A percentile compares a stretch with the other conserved stretches of the same genome.
These are phyloP conservation scores for Saccharomycopsis schoenii DNA, from an alignment of 805 yeast genomes.

Conservation along the genomic window DNA sequence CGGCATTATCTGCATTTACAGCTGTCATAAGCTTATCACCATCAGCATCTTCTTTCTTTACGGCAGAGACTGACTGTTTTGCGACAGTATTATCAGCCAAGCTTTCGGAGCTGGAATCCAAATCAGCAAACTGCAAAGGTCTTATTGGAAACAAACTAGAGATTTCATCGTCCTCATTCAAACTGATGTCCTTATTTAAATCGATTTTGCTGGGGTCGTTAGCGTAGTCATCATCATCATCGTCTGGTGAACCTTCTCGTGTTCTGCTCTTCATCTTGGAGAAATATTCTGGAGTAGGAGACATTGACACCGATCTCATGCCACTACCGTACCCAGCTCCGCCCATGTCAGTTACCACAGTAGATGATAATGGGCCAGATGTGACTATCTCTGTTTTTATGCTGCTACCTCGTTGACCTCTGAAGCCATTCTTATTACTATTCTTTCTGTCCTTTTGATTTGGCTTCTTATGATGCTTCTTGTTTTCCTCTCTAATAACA, in stretches of 20 bases:
- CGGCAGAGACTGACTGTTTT: background rate
- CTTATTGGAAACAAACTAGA: slow-evolving; percentile 33
- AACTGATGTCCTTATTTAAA: slow-evolving; percentile 33
- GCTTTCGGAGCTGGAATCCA: background rate
- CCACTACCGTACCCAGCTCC: background rate
- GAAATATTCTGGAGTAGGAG: slow-evolving; percentile 30
- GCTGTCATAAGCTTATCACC: background rate
- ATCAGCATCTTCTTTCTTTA: slow-evolving; percentile 1
- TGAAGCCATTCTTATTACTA: slow-evolving; percentile 30
- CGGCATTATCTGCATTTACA: slow-evolving; percentile 14
- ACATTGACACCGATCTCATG: slow-evolving; percentile 13
- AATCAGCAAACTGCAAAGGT: slow-evolving; percentile 31
- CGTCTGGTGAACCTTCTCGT: slow-evolving; percentile 12
- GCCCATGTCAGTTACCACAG: slow-evolving; percentile 1
- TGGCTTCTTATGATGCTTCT: slow-evolving; percentile 9
- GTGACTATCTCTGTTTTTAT: slow-evolving; percentile 53
- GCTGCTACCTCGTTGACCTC: slow-evolving; percentile 34
- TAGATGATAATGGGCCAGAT: slow-evolving; percentile 55
- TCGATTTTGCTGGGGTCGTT: slow-evolving; percentile 31
- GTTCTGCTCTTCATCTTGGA: slow-evolving; percentile 11
- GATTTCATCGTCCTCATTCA: slow-evolving; percentile 30
- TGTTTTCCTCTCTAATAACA: slow-evolving; percentile 27
- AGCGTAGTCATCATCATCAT: slow-evolving; percentile 22
- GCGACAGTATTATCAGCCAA: background rate
- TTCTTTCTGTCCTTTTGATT: slow-evolving; percentile 5